Evolutionary conservation across 345 rosid species (phyloP).

Genomic region (Adansonia digitata): DNA sequence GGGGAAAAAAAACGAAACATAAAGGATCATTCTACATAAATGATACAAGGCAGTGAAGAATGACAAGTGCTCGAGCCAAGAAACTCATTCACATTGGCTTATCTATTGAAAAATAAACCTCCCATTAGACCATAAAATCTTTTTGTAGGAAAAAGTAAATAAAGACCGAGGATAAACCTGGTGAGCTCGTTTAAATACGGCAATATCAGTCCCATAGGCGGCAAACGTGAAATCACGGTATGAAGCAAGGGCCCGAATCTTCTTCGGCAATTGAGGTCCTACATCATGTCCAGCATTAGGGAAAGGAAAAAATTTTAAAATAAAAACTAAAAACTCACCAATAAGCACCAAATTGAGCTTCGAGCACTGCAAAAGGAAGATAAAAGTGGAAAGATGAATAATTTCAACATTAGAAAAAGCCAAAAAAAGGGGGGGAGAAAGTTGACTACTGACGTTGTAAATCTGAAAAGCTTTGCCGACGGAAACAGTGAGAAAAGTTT

Average conservation of each 20-base stretch:
- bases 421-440: neutral
- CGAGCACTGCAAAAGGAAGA: conserved; percentile 56
- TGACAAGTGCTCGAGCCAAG: neutral
- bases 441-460: conserved; percentile 41
- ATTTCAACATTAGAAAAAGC: neutral
- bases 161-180: conserved; percentile 41
- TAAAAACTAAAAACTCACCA: conserved; percentile 32
- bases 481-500: conserved; percentile 85
- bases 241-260: conserved; percentile 84
- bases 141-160: neutral
- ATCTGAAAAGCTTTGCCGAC: conserved; percentile 94
- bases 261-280: conserved; percentile 86
- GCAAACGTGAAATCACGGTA: conserved; percentile 84
- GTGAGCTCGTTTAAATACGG: conserved; percentile 77
- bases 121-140: neutral
- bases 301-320: neutral
- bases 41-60: neutral
- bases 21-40: neutral
- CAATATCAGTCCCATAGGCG: conserved; percentile 65
- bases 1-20: neutral
- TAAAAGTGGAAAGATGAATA: neutral
- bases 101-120: neutral
- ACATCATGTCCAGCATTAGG: neutral
- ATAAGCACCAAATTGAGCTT: conserved; percentile 73
- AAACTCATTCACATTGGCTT: neutral